Evolutionary conservation across 1,284 basidiomycete species (phyloP), one percentile per base, ranked within the genome.

Genomic region (Malassezia caprae): DNA sequence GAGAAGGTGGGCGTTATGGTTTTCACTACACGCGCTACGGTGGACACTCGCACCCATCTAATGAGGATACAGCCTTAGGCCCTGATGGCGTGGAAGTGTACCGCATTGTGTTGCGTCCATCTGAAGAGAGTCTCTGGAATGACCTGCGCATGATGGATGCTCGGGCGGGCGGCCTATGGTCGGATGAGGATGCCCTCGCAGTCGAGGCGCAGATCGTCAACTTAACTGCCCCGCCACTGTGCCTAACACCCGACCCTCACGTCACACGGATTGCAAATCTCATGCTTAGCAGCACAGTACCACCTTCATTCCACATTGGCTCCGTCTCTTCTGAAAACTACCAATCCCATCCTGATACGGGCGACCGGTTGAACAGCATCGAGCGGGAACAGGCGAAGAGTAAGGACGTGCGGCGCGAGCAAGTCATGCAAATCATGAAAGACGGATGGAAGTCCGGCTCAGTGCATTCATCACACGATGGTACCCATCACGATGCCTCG

Each of bases 391-490:
- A 60, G 26, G 67, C 64, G 31, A 58, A 62, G 30, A 48, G 49
- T 17, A 61, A 64, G 40, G 57, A 62, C 8, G 62, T 60, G 19
- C 57, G 63, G 2, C 50, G 66, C 21, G 61, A 63, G 21, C 70
- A 65, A 59, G 67, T 71, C 57, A 72, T 69, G 68, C 57, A 60
- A 13, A 58, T 70, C 30, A 69, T 69, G 69, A 63, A 70, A 53
- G 55, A 64, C 44, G 68, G 67, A 0, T 62, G 48, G 60, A 43
- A 10, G 2, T 41, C 51, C 17, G 21, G 24, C 2, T 11, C 31
- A 15, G 13, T 8, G 7, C 30, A 30, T 32, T 24, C 4, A 7
- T 10, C 23, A 10, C 30, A 39, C 8, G 27, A 32, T 26, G 30
- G 35, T 7, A 23, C 26, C 4, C 13, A 24, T 30, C 43, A 54